Base-by-base conservation (phyloP, 2,329 filamentous ascomycete genomes). In the Dactylonectria estremocensis region DNA sequence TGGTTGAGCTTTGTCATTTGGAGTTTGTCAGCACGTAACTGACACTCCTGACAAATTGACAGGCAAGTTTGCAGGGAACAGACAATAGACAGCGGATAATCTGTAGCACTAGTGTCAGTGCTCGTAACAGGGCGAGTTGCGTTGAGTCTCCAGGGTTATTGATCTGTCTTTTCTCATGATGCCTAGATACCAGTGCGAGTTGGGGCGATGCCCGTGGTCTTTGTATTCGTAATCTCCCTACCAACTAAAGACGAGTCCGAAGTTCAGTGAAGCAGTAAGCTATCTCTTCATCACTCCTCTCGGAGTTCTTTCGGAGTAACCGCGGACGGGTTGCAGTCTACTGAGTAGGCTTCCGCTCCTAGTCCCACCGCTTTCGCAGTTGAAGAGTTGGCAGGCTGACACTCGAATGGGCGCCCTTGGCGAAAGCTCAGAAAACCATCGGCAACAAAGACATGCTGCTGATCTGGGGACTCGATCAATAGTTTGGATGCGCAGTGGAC, bases 401-500 rank as follows among this genome's bases (percentile, higher is more conserved):
- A 43, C 40, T 43, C 5, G 13, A 14, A 40, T n/a, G 40, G 40
- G 16, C n/a, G 35, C 40, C 14, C 14, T 8, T 43, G n/a, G 14
- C 40, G 40, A n/a, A 14, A 16, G 40, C 40, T 43, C 40, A 43
- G n/a, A n/a, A 43, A n/a, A 43, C 14, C 40, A 8, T n/a, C 16
- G 5, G 40, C 40, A 43, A n/a, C 40, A n/a, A 43, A 14, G 40
- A n/a, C 14, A 43, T 14, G 40, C 7, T 16, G 14, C 40, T 43
- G n/a, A 43, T 43, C n/a, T n/a, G 8, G 40, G 40, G 40, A 43
- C 40, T 43, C 13, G 5, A 18, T 52, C 28, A 33, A 33, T 50
- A 50, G 48, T 54, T 14, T 18, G 40, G 46, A 58, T 46, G 53
- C 49, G 48, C 37, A 35, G 50, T 53, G 50, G 50, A 35, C 50